These are phyloP conservation scores for Fraxinus pennsylvanica DNA, from an alignment of 257 asterid genomes.

Conservation along the genomic window DNA sequence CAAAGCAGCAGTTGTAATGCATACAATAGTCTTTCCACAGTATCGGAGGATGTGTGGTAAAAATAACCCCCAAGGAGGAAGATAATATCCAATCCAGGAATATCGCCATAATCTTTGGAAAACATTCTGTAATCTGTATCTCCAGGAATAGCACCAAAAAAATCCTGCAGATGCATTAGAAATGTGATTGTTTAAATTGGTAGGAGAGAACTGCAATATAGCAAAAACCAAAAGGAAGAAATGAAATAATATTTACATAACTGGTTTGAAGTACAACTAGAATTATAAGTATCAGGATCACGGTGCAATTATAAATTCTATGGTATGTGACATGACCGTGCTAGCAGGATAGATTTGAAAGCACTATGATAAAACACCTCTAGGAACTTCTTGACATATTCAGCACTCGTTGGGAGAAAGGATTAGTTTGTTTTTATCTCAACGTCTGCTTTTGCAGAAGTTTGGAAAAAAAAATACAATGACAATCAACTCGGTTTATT, in stretches of 20 bases:
- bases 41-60: conserved; percentile 94
- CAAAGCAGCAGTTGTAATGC: conserved; percentile 66
- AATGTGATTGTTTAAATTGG: conserved; percentile 5
- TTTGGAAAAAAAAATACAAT: neutral
- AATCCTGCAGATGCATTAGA: conserved; percentile 60
- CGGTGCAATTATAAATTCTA: neutral
- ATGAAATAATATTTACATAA: neutral
- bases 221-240: neutral
- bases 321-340: conserved; percentile 17
- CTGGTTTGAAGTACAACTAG: neutral
- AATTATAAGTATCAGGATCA: conserved; percentile 12
- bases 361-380: conserved; percentile 10
- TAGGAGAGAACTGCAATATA: neutral
- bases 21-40: conserved; percentile 98
- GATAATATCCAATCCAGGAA: conserved; percentile 98
- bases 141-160: conserved; percentile 87
- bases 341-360: conserved; percentile 12
- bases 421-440: neutral
- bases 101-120: conserved; percentile 83
- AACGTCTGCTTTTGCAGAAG: neutral
- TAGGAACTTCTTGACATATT: neutral
- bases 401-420: neutral
- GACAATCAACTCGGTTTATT: neutral
- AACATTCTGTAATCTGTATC: conserved; percentile 98
- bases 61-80: conserved; percentile 92